A percentile compares a stretch with the other conserved stretches of the same genome.
phyloP scores from a whole-genome alignment of 2,329 filamentous ascomycete species.

The Sporothrix protearum region DNA sequence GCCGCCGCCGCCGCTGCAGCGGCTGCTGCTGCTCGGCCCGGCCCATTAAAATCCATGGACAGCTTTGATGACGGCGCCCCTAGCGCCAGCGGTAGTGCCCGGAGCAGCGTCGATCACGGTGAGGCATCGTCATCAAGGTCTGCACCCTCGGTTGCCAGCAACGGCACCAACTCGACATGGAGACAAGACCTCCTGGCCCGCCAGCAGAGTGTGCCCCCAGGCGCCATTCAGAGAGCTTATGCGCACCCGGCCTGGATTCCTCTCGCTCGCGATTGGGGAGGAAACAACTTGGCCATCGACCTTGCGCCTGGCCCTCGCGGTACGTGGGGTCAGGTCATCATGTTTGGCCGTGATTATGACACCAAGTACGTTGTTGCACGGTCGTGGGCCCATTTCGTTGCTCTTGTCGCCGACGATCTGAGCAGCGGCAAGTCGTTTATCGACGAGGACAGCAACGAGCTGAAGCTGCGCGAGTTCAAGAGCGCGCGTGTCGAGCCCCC shows the following conservation, averaged over 20 bases:
- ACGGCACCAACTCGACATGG: conserved; percentile 61
- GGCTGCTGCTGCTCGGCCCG: conserved; percentile 66
- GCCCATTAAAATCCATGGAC: conserved; percentile 43
- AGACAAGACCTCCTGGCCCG: conserved; percentile 76
- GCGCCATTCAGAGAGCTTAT: conserved; percentile 86
- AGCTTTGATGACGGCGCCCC: conserved; percentile 60
- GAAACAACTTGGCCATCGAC: conserved; percentile 94
- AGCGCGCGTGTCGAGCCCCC: conserved; percentile 81
- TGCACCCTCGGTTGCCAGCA: conserved; percentile 41
- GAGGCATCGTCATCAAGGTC: conserved; percentile 62
- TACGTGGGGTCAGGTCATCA: conserved; percentile 92
- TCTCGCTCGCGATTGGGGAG: conserved; percentile 93
- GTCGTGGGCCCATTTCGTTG: conserved; percentile 86
- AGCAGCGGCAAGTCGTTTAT: conserved; percentile 86
- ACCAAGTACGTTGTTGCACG: conserved; percentile 95
- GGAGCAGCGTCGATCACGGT: conserved; percentile 61
- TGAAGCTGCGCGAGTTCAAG: conserved; percentile 92
- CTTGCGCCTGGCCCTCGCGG: conserved; percentile 84
- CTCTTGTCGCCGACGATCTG: conserved; percentile 84
- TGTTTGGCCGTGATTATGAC: conserved; percentile 96
- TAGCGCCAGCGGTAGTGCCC: conserved; percentile 60
- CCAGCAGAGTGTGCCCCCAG: conserved; percentile 83
- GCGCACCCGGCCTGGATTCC: conserved; percentile 95
- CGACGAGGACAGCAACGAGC: conserved; percentile 85
- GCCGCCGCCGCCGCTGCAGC: conserved; percentile 60